phyloP scores from a whole-genome alignment of 306 rosid species.

The Abrus precatorius region DNA sequence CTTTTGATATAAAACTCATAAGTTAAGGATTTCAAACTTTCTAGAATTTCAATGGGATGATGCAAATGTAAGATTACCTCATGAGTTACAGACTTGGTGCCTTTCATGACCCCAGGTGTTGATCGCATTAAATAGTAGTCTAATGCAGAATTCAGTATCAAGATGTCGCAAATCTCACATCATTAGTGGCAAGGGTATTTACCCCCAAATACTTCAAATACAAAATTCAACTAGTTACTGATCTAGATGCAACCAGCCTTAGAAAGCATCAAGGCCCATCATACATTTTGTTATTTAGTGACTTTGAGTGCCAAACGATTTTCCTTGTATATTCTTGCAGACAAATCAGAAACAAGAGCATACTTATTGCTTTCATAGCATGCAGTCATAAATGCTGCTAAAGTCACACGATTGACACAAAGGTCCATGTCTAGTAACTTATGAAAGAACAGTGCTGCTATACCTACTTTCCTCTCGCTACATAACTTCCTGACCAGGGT shows the following conservation, averaged over 20 bases:
- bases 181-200: conserved; percentile 4
- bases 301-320: conserved; percentile 46
- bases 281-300: conserved; percentile 35
- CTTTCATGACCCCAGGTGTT: conserved; percentile 15
- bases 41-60: conserved; percentile 3
- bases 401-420: conserved; percentile 71
- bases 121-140: background rate
- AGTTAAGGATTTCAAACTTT: background rate
- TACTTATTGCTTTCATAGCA: conserved; percentile 86
- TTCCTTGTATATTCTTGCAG: conserved; percentile 69
- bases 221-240: conserved; percentile 24
- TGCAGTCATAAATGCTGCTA: conserved; percentile 83
- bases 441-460: conserved; percentile 85
- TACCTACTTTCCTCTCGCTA: conserved; percentile 81
- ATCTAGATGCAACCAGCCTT: conserved; percentile 16
- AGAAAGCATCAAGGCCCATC: background rate
- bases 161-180: conserved; percentile 19
- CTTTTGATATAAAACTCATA: background rate
- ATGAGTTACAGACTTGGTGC: background rate
- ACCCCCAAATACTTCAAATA: background rate
- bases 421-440: conserved; percentile 72
- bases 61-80: conserved; percentile 27
- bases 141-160: conserved; percentile 4
- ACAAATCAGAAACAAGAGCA: conserved; percentile 79
- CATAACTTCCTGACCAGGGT: conserved; percentile 85